Evolutionary conservation across 768 basidiomycete genomes (phyloP).

Genomic region (Mycena floridula): DNA sequence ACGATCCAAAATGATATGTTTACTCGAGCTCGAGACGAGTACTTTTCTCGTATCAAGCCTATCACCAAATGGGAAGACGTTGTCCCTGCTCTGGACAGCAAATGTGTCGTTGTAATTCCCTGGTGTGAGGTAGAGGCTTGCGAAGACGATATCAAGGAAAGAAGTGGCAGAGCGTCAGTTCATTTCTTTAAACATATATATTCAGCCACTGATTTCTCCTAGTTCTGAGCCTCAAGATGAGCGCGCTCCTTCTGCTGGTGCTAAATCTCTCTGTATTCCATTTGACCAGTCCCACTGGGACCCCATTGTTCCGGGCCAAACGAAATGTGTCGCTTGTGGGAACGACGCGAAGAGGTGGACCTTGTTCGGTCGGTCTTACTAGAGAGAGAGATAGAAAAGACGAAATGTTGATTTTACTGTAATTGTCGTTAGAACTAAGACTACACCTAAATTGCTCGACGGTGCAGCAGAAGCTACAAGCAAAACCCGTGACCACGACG

Average conservation of each 20-base stretch:
- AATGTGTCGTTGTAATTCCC: constrained; percentile 83
- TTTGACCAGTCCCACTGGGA: constrained; percentile 86
- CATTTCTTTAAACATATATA: constrained; percentile 10
- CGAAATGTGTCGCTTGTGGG: constrained; percentile 87
- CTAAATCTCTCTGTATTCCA: constrained; percentile 95
- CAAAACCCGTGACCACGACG: too few species aligned
- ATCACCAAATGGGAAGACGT: constrained; percentile 89
- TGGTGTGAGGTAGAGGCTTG: constrained; percentile 95
- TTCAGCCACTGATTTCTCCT: constrained; percentile 9
- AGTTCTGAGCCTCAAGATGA: constrained; percentile 88
- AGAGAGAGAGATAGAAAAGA: too few species aligned
- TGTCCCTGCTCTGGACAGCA: constrained; percentile 85
- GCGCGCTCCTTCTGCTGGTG: constrained; percentile 94
- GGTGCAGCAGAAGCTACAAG: too few species aligned
- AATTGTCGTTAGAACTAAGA: too few species aligned
- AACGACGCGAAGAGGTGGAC: constrained; percentile 92
- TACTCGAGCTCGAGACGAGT: constrained; percentile 63
- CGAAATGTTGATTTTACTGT: constrained; percentile 1
- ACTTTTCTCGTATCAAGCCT: constrained; percentile 62
- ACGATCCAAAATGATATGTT: constrained; percentile 91
- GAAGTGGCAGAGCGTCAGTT: constrained; percentile 75
- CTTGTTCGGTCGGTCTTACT: constrained; percentile 90
- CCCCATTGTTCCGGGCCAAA: constrained; percentile 75
- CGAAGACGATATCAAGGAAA: constrained; percentile 98
- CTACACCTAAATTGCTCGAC: too few species aligned